A percentile compares a stretch with the other conserved stretches of the same genome.
phyloP scores from a whole-genome alignment of 1,284 basidiomycete genomes.

The Heliocybe sulcata region DNA sequence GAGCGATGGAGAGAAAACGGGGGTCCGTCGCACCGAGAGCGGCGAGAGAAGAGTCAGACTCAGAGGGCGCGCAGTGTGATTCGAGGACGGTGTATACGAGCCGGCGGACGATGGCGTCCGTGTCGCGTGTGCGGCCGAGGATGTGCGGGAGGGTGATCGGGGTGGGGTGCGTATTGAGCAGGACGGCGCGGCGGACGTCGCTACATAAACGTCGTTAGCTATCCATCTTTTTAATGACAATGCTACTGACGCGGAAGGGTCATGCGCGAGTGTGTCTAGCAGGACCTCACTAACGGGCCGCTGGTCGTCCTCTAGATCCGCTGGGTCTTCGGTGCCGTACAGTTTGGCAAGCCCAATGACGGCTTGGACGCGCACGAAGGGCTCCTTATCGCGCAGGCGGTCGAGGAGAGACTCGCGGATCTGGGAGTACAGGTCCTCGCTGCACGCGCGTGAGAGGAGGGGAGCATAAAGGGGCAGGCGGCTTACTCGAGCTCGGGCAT shows the following conservation, averaged over 20 bases:
- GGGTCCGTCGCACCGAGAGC: slow-evolving; percentile 57
- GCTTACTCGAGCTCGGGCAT: slow-evolving; percentile 83
- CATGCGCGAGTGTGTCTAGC: slow-evolving; percentile 68
- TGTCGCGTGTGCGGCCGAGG: slow-evolving; percentile 79
- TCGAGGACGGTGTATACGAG: slow-evolving; percentile 72
- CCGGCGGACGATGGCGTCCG: slow-evolving; percentile 78
- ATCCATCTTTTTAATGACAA: neutral
- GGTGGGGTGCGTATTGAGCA: slow-evolving; percentile 73
- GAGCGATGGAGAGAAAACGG: slow-evolving; percentile 62
- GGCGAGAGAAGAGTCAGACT: slow-evolving; percentile 3
- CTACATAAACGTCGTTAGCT: slow-evolving; percentile 29
- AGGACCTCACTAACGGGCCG: slow-evolving; percentile 63
- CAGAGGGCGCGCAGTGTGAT: slow-evolving; percentile 14
- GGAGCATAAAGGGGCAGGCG: neutral
- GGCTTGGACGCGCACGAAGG: slow-evolving; percentile 78
- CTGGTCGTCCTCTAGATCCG: slow-evolving; percentile 60
- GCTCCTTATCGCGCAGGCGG: slow-evolving; percentile 83
- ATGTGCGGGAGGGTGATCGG: slow-evolving; percentile 58
- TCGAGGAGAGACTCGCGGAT: slow-evolving; percentile 71
- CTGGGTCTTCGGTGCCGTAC: slow-evolving; percentile 67
- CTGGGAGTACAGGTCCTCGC: slow-evolving; percentile 74
- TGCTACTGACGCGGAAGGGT: slow-evolving; percentile 68
- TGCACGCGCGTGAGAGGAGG: too few relatives aligned
- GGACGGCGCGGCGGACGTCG: slow-evolving; percentile 85
- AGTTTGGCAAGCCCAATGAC: slow-evolving; percentile 83